Conservation (phyloP, 129 eudicot genomes). For the Tanacetum coccineum region DNA sequence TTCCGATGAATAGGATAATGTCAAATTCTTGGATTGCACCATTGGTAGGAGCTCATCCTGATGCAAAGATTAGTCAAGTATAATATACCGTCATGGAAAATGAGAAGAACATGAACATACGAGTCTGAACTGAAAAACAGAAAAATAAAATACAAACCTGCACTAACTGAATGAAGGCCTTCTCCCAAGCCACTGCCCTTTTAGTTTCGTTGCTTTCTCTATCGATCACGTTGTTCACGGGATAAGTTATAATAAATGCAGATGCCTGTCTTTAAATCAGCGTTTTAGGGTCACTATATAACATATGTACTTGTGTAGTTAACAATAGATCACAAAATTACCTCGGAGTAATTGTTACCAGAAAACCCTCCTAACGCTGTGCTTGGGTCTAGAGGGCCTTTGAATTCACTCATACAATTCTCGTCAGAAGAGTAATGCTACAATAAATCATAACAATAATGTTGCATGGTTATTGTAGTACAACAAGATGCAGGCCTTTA, state of each 20-base stretch:
- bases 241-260: slow-evolving; percentile 89
- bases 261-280: slow-evolving; percentile 70
- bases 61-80: slow-evolving; percentile 11
- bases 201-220: slow-evolving; percentile 69
- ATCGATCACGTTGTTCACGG: slow-evolving; percentile 81
- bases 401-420: slow-evolving; percentile 80
- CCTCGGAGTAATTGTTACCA: slow-evolving; percentile 89
- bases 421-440: slow-evolving; percentile 83
- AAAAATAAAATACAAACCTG: slow-evolving; percentile 48
- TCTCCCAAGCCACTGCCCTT: slow-evolving; percentile 92
- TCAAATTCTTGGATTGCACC: slow-evolving; percentile 76
- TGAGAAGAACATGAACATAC: not conserved
- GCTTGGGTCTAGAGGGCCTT: slow-evolving; percentile 99
- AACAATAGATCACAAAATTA: slow-evolving; percentile 30
- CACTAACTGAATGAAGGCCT: slow-evolving; percentile 86
- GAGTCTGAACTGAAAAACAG: slow-evolving; percentile 2
- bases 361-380: slow-evolving; percentile 94
- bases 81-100: not conserved
- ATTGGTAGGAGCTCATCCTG: slow-evolving; percentile 92
- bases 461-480: not conserved
- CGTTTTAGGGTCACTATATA: slow-evolving; percentile 19
- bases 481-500: not conserved
- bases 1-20: slow-evolving; percentile 91
- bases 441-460: slow-evolving; percentile 19
- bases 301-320: slow-evolving; percentile 12